Percentiles rank a stretch among this genome's conserved stretches.
phyloP scores from a whole-genome alignment of 495 filamentous ascomycete species.

The Haplographium delicatum region DNA sequence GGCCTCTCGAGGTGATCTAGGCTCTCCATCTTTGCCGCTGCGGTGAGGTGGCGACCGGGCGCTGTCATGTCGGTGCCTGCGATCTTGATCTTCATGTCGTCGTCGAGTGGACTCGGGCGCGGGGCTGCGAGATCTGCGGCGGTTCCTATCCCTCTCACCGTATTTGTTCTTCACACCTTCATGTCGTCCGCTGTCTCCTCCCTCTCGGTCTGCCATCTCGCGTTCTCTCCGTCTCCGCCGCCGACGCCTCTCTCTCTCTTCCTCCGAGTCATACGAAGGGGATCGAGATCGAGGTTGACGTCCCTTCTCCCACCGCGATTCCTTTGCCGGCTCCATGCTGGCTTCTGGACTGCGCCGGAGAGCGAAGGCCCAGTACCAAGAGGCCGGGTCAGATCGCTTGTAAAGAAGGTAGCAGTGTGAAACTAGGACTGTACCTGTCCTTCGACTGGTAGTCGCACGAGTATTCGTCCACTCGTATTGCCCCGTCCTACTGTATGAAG shows the following conservation, averaged over 20 bases:
- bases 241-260: slow-evolving; percentile 18
- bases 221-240: slow-evolving; percentile 17
- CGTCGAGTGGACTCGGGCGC: slow-evolving; percentile 12
- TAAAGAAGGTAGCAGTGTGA: too few species aligned
- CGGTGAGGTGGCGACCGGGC: slow-evolving; percentile 16
- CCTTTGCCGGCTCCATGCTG: slow-evolving; percentile 15
- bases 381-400: too few species aligned
- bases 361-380: too few species aligned
- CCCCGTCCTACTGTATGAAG: too few species aligned
- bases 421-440: too few species aligned
- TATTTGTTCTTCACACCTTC: slow-evolving; percentile 4
- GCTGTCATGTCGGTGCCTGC: slow-evolving; percentile 13
- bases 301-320: slow-evolving; percentile 7
- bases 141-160: slow-evolving; percentile 19
- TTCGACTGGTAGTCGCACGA: too few species aligned
- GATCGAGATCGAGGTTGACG: slow-evolving; percentile 15
- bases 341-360: too few species aligned
- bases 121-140: slow-evolving; percentile 21
- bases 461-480: too few species aligned
- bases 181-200: background rate
- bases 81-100: slow-evolving; percentile 13
- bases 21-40: slow-evolving; percentile 11
- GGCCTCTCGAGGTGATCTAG: slow-evolving; percentile 20
- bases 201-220: slow-evolving; percentile 11
- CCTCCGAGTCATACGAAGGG: slow-evolving; percentile 16